Evolutionary conservation across 805 yeast genomes (phyloP), one percentile per base, ranked within the genome.

Genomic region (Candida verbasci): DNA sequence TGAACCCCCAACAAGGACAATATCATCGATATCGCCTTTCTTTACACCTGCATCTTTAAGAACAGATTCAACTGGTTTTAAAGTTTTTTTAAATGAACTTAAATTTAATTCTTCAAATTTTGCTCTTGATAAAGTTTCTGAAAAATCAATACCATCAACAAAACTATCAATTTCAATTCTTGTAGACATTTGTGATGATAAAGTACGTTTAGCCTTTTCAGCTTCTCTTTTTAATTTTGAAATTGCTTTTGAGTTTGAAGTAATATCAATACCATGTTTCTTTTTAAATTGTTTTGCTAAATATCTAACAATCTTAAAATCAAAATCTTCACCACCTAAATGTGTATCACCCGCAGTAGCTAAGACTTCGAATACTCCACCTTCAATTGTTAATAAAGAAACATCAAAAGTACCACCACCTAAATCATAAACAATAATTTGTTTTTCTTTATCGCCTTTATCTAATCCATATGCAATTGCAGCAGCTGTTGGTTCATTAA

Each of bases 401-500:
- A 86, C 96, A 79, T 86, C 96, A 50, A 86, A 66, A 45, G 73
- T 68, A 56, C 73, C 73, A 41, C 73, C 73, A 66, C 73, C 73
- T 53, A 68, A 65, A 58, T 68, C 73, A 54, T 62, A 68, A 41
- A 68, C 70, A 55, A 68, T 59, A 40, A 68, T 68, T 53, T 67
- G 70, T 52, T 63, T 67, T 58, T 67, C 72, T 30, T 51, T 56
- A 82, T 80, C 82, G 44, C 78, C 74, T 61, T 82, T 80, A 50
- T 65, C 71, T 45, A 65, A 63, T 24, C 71, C 71, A 48, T 65
- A 65, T 23, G 71, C 71, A 86, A 81, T 86, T 62, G 88, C 86
- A 65, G 85, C 87, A 41, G 86, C 87, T 45, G 87, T 54, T 42
- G 97, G 96, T 74, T 88, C 97, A 71, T 88, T 88, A 57, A 89